Evolutionary conservation across 345 rosid species (phyloP).

Genomic region (Ricinus communis): DNA sequence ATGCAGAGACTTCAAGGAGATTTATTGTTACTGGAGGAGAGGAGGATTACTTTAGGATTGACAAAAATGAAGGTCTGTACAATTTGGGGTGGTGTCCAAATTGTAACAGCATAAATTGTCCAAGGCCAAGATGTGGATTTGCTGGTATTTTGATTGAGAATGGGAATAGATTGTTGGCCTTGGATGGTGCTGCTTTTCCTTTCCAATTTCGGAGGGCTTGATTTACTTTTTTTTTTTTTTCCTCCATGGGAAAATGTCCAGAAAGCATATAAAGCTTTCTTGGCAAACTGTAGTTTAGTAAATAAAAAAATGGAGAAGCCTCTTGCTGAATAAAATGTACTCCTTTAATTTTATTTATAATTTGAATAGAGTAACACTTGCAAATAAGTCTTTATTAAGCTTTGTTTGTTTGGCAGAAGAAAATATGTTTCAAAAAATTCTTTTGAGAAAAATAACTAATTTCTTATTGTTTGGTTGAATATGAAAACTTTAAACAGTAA

Average conservation of each 20-base stretch:
- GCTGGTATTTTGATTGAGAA: conserved; percentile 9
- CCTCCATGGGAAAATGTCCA: too few species aligned
- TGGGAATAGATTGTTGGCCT: background rate
- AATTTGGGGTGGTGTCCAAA: conserved; percentile 10
- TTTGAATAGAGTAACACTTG: too few species aligned
- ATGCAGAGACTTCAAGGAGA: conserved; percentile 15
- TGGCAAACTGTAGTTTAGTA: too few species aligned
- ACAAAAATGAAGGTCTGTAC: conserved; percentile 10
- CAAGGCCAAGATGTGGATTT: conserved; percentile 15
- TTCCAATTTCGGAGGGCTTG: conserved; percentile 16
- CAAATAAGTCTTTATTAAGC: too few species aligned
- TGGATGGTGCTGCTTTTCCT: conserved; percentile 15
- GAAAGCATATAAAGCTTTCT: too few species aligned
- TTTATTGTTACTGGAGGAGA: conserved; percentile 14
- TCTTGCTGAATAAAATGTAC: background rate
- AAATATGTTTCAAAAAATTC: too few species aligned
- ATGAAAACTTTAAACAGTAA: too few species aligned
- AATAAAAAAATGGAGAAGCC: too few species aligned
- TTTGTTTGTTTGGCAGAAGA: too few species aligned
- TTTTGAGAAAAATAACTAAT: too few species aligned
- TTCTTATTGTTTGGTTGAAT: too few species aligned
- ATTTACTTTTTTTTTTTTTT: background rate
- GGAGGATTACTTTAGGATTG: conserved; percentile 12
- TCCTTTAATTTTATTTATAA: background rate
- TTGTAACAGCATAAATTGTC: conserved; percentile 5